Conservation (phyloP, 2,329 filamentous ascomycete species). For the Monilinia aucupariae region DNA sequence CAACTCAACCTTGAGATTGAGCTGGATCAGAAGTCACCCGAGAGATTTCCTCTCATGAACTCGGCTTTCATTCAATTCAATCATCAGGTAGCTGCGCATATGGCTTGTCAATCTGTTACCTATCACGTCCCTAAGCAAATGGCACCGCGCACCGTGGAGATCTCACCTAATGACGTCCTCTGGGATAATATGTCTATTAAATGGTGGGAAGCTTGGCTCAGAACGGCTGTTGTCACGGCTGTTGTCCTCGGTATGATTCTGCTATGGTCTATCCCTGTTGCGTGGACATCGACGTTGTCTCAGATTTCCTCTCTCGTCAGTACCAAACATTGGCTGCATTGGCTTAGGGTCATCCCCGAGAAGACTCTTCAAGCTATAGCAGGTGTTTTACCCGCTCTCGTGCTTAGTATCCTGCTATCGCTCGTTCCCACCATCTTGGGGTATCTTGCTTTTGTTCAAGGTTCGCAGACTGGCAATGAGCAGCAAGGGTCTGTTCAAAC, state of each 20-base stretch:
- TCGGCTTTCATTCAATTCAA: constrained; percentile 99
- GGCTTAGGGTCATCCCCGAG: constrained; percentile 60
- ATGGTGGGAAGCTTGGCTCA: constrained; percentile 81
- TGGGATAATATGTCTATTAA: constrained; percentile 97
- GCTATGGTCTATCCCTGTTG: constrained; percentile 85
- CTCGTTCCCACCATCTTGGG: constrained; percentile 75
- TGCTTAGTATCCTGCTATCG: constrained; percentile 73
- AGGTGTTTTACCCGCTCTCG: constrained; percentile 76
- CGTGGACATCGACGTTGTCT: constrained; percentile 77
- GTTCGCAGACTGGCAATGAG: constrained; percentile 75
- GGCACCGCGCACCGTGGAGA: constrained; percentile 87
- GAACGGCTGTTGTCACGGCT: constrained; percentile 56
- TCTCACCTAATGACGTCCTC: constrained; percentile 84
- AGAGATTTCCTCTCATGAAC: constrained; percentile 86
- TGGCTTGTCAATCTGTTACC: constrained; percentile 89
- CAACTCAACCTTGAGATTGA: constrained; percentile 89
- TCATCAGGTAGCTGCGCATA: constrained; percentile 92
- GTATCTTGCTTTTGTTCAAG: constrained; percentile 66
- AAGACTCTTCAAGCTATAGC: constrained; percentile 62
- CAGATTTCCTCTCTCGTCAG: constrained; percentile 67
- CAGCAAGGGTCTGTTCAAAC: constrained; percentile 78
- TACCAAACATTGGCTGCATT: constrained; percentile 62
- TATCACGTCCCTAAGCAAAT: constrained; percentile 92
- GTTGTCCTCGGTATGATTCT: constrained; percentile 71
- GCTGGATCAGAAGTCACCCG: constrained; percentile 76